Conservation (phyloP, 371 early-diverging fungal species). For the Syncephalastrum racemosum region DNA sequence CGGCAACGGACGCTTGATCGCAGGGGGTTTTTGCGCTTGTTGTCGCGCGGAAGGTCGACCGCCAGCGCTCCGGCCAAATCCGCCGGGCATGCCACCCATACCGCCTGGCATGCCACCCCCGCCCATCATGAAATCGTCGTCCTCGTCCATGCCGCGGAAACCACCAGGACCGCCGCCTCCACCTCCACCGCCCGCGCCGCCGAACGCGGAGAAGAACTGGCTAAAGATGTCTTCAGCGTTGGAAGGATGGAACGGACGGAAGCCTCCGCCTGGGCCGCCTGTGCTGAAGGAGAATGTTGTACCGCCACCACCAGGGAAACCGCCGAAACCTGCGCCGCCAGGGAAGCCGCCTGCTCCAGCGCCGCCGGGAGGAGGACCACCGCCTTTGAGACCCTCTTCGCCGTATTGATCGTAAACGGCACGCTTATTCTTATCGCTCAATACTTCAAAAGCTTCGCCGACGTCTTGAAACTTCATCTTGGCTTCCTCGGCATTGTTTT, state of each 20-base stretch:
- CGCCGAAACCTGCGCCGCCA: slow-evolving; percentile 47
- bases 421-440: slow-evolving; percentile 89
- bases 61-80: slow-evolving; percentile 14
- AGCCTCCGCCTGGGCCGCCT: slow-evolving; percentile 57
- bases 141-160: slow-evolving; percentile 32
- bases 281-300: slow-evolving; percentile 60
- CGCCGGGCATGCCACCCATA: slow-evolving; percentile 23
- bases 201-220: slow-evolving; percentile 78
- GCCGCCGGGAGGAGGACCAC: slow-evolving; percentile 33
- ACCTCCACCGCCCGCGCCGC: slow-evolving; percentile 57
- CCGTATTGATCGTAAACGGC: slow-evolving; percentile 88
- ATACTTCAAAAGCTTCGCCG: slow-evolving; percentile 96
- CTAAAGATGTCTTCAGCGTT: slow-evolving; percentile 92
- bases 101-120: slow-evolving; percentile 43
- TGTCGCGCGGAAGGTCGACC: slow-evolving; percentile 13
- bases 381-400: slow-evolving; percentile 87
- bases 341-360: slow-evolving; percentile 47
- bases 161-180: slow-evolving; percentile 43
- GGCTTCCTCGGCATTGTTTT: slow-evolving; percentile 37
- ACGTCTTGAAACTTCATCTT: slow-evolving; percentile 37
- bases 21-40: slow-evolving; percentile 46
- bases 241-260: slow-evolving; percentile 76
- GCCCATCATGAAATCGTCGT: slow-evolving; percentile 16
- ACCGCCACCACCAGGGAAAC: slow-evolving; percentile 44
- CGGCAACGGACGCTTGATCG: slow-evolving; percentile 71